phyloP scores from a whole-genome alignment of 441 rosid species.

The Corymbia citriodora region DNA sequence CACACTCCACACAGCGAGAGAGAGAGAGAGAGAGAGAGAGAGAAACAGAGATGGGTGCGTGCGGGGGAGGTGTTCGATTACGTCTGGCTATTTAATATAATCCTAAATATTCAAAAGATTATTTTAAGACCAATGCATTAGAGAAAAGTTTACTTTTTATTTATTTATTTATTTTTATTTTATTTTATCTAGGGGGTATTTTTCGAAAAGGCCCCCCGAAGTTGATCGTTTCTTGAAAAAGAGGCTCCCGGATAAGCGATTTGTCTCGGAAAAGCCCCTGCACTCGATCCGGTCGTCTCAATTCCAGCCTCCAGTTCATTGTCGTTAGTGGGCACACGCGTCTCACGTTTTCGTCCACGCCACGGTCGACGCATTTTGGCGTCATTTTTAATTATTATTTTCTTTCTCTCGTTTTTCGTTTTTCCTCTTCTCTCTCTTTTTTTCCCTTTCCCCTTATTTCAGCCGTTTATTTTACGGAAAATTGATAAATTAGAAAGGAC shows the following conservation, averaged over 20 bases:
- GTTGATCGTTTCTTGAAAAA: not conserved
- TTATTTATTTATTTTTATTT: too few relatives aligned
- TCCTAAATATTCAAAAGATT: not conserved
- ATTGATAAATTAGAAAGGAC: too few relatives aligned
- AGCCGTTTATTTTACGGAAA: not conserved
- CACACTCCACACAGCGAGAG: not conserved
- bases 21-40: not conserved
- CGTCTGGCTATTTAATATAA: not conserved
- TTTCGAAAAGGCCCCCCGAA: not conserved
- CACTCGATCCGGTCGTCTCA: not conserved
- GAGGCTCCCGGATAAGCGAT: not conserved
- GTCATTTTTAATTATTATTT: too few relatives aligned
- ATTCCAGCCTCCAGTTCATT: not conserved
- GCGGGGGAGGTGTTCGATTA: not conserved
- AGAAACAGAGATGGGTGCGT: not conserved
- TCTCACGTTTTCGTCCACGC: not conserved
- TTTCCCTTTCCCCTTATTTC: not conserved
- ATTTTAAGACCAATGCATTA: not conserved
- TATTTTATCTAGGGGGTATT: not conserved
- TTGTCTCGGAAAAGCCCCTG: not conserved
- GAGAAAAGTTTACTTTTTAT: not conserved
- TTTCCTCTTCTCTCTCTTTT: not conserved
- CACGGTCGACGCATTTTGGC: too few relatives aligned
- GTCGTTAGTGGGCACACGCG: not conserved
- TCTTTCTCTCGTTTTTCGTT: too few relatives aligned